These are phyloP conservation scores for Trametes pubescens DNA, from an alignment of 1,284 basidiomycete genomes.

Conservation along the genomic window DNA sequence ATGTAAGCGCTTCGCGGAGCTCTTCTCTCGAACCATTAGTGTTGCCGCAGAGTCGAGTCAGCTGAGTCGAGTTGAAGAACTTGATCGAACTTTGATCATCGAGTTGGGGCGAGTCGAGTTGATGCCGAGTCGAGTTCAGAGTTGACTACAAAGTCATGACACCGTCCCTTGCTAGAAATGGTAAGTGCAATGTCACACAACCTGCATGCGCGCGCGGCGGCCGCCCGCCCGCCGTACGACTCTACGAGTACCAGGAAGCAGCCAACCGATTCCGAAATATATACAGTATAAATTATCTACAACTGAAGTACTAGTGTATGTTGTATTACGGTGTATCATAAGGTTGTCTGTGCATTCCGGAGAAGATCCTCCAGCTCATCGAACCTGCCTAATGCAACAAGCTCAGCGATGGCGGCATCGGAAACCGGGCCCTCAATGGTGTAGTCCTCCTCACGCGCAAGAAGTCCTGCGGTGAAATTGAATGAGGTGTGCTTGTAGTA, in stretches of 20 bases:
- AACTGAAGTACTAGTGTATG: background rate
- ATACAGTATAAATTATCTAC: background rate
- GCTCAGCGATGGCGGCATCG: background rate
- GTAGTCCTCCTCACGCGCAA: background rate
- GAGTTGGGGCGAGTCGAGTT: background rate
- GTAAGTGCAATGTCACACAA: background rate
- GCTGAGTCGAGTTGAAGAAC: background rate
- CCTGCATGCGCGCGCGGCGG: too few species aligned
- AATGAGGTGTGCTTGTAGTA: background rate
- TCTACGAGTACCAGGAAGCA: background rate
- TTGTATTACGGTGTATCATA: background rate
- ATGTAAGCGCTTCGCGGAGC: too few species aligned
- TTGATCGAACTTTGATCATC: background rate
- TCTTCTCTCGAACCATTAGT: too few species aligned
- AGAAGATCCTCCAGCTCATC: background rate
- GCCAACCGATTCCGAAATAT: too few species aligned
- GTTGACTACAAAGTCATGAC: background rate
- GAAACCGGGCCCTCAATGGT: background rate
- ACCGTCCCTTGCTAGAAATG: background rate
- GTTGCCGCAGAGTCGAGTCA: constrained; percentile 4
- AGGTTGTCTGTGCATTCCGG: background rate
- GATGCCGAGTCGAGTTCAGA: background rate
- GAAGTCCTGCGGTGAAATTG: background rate
- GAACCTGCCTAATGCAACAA: background rate
- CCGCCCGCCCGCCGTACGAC: background rate